Evolutionary conservation across 2,329 filamentous ascomycete species (phyloP).

Genomic region (Penicillium expansum): DNA sequence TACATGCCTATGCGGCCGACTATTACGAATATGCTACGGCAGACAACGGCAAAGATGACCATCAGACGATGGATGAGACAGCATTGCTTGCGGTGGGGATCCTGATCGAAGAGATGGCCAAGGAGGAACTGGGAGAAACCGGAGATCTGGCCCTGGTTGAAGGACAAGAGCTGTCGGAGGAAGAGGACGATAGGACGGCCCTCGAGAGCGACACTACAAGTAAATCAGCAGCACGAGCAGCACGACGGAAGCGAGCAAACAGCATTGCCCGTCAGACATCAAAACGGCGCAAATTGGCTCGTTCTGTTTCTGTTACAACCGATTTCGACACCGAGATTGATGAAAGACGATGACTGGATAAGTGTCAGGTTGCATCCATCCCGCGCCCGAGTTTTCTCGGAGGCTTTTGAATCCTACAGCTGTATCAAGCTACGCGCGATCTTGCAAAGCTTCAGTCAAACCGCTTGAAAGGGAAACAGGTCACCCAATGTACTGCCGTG

Average conservation of each 20-base stretch:
- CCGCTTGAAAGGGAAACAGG: neutral
- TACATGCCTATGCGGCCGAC: conserved; percentile 58
- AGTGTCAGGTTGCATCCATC: neutral
- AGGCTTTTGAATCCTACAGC: neutral
- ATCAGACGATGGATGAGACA: conserved; percentile 60
- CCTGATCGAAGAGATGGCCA: conserved; percentile 57
- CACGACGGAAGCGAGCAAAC: conserved; percentile 5
- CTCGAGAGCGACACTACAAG: conserved; percentile 5
- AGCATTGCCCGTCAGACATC: conserved; percentile 18
- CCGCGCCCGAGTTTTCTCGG: neutral
- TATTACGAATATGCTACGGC: conserved; percentile 47
- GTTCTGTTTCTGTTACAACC: conserved; percentile 16
- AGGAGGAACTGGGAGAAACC: conserved; percentile 53
- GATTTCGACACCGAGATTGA: conserved; percentile 26
- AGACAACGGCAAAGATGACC: conserved; percentile 40
- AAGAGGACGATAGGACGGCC: conserved; percentile 15
- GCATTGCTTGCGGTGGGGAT: conserved; percentile 61
- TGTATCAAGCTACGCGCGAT: neutral
- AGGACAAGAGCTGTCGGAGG: conserved; percentile 34
- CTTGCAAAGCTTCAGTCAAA: neutral
- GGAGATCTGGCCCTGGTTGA: conserved; percentile 60
- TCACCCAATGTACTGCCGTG: neutral
- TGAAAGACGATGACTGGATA: conserved; percentile 4
- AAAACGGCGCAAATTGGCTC: conserved; percentile 29
- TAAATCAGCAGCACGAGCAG: conserved; percentile 1